Conservation (phyloP, 495 filamentous ascomycete genomes). For the Mytilinidion resinicola region DNA sequence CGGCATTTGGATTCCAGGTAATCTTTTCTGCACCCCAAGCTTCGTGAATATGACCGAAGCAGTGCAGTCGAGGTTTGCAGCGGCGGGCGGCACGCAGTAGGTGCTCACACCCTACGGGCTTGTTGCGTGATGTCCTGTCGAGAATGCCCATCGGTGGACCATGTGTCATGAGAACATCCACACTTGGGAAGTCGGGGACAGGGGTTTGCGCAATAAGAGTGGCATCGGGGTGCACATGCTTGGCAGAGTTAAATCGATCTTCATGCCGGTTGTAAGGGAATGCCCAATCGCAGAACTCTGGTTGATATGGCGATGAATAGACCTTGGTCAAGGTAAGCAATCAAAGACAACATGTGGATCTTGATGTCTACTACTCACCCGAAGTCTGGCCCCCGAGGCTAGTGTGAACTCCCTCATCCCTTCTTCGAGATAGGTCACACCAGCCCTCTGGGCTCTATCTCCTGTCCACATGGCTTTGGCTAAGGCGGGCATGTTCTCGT, state of each 20-base stretch:
- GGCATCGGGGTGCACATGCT: constrained; percentile 14
- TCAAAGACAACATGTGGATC: neutral
- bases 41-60: constrained; percentile 73
- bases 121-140: constrained; percentile 39
- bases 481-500: constrained; percentile 11
- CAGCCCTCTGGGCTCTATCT: constrained; percentile 41
- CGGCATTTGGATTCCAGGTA: constrained; percentile 40
- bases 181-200: constrained; percentile 42
- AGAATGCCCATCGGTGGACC: constrained; percentile 58
- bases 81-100: constrained; percentile 52
- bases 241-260: constrained; percentile 49
- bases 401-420: constrained; percentile 52
- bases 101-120: constrained; percentile 49
- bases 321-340: constrained; percentile 30
- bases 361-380: constrained; percentile 20
- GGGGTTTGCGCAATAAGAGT: constrained; percentile 41
- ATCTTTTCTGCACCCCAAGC: constrained; percentile 62
- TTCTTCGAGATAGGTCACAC: constrained; percentile 63
- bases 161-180: constrained; percentile 69
- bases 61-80: constrained; percentile 54
- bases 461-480: constrained; percentile 44
- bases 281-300: constrained; percentile 53
- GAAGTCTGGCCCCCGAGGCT: constrained; percentile 52
- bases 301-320: constrained; percentile 65
- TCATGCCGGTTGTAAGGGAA: constrained; percentile 53